A percentile compares a stretch with the other conserved stretches of the same genome.
phyloP scores from a whole-genome alignment of 768 basidiomycete species.

The Naganishia kalamii region DNA sequence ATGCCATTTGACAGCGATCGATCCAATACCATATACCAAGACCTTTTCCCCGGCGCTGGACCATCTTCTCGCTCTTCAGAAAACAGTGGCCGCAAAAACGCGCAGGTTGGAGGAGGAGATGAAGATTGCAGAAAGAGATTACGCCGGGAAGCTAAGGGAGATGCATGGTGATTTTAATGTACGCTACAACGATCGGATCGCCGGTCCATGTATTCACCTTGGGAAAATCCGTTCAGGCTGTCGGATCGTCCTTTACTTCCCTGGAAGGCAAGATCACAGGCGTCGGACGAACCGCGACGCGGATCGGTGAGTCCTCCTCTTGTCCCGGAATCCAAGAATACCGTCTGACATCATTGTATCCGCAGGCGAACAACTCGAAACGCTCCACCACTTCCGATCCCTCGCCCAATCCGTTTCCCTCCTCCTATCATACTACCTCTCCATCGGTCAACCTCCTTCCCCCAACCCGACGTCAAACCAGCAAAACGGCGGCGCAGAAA shows the following conservation, averaged over 20 bases:
- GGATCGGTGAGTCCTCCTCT: slow-evolving; percentile 65
- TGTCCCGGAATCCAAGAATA: neutral
- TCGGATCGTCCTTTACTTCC: slow-evolving; percentile 75
- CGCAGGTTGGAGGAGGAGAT: slow-evolving; percentile 91
- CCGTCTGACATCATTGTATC: neutral
- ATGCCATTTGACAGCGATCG: slow-evolving; percentile 84
- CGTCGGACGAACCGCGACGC: slow-evolving; percentile 85
- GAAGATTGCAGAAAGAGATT: slow-evolving; percentile 78
- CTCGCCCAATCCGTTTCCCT: slow-evolving; percentile 91
- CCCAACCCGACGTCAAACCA: slow-evolving; percentile 16
- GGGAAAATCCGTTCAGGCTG: neutral
- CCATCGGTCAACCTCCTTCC: slow-evolving; percentile 57
- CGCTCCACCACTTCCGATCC: slow-evolving; percentile 82
- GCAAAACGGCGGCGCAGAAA: slow-evolving; percentile 44
- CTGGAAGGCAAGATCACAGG: slow-evolving; percentile 89
- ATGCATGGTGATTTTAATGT: slow-evolving; percentile 92
- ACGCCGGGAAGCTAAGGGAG: slow-evolving; percentile 88
- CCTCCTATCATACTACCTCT: slow-evolving; percentile 86
- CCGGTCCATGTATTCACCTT: neutral
- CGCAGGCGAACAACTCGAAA: slow-evolving; percentile 89
- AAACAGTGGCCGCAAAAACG: slow-evolving; percentile 82
- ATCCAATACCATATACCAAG: slow-evolving; percentile 83
- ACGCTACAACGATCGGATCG: too few relatives aligned
- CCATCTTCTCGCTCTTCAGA: slow-evolving; percentile 73
- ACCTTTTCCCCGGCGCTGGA: slow-evolving; percentile 90